Evolutionary conservation across 2,329 filamentous ascomycete genomes (phyloP).

Genomic region (Fusarium denticulatum): DNA sequence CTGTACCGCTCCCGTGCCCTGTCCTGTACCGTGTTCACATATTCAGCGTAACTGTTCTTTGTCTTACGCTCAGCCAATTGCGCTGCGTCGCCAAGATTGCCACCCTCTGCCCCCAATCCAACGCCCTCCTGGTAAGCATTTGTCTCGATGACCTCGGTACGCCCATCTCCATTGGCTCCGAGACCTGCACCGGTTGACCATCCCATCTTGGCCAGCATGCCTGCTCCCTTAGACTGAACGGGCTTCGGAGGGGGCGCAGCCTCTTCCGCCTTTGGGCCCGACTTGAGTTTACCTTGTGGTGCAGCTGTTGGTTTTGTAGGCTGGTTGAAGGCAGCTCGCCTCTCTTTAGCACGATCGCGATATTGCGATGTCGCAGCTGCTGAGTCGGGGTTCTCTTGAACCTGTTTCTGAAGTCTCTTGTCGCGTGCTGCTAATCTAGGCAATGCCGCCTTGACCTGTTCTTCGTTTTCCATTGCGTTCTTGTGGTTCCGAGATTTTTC

Average conservation of each 20-base stretch:
- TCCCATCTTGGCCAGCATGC: constrained; percentile 77
- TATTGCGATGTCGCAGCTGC: constrained; percentile 55
- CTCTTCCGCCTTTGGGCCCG: constrained; percentile 33
- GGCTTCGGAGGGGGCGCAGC: constrained; percentile 41
- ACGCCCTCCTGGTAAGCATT: constrained; percentile 74
- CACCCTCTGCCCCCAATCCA: constrained; percentile 74
- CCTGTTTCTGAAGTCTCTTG: constrained; percentile 49
- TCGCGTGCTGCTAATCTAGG: constrained; percentile 53
- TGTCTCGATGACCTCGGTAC: constrained; percentile 71
- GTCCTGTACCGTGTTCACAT: constrained; percentile 72
- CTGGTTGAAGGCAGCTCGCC: constrained; percentile 70
- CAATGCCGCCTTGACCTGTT: constrained; percentile 60
- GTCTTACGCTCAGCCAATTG: constrained; percentile 71
- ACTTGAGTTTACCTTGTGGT: constrained; percentile 51
- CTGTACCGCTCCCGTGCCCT: constrained; percentile 74
- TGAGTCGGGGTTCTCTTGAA: constrained; percentile 37
- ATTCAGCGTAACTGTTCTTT: constrained; percentile 67
- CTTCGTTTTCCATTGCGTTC: constrained; percentile 52
- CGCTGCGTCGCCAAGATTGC: constrained; percentile 74
- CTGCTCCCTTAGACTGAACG: constrained; percentile 69
- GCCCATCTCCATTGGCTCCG: constrained; percentile 69
- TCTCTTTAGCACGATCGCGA: constrained; percentile 74
- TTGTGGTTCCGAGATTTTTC: constrained; percentile 56
- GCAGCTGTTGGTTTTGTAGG: constrained; percentile 60
- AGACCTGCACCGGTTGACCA: constrained; percentile 74